Conservation (phyloP, 2,329 filamentous ascomycete species). For the Aspergillus ruber region DNA sequence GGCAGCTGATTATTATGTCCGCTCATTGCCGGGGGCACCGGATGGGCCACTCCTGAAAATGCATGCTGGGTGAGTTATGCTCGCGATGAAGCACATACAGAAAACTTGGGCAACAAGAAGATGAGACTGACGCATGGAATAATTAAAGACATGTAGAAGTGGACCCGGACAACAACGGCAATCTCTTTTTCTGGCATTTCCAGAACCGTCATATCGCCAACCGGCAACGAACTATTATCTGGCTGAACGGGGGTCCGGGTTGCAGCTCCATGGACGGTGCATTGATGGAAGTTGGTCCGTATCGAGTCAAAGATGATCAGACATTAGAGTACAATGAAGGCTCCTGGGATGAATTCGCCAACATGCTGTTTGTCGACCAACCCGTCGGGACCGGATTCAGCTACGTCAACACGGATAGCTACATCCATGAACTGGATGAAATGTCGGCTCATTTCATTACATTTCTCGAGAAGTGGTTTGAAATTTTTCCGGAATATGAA, state of each 20-base stretch:
- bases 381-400: conserved; percentile 95
- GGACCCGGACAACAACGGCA: conserved; percentile 75
- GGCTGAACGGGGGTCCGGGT: conserved; percentile 94
- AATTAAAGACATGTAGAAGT: conserved; percentile 77
- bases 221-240: conserved; percentile 82
- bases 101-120: neutral
- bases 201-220: conserved; percentile 94
- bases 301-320: conserved; percentile 69
- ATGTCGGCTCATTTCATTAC: conserved; percentile 84
- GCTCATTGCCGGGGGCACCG: conserved; percentile 76
- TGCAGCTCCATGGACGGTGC: conserved; percentile 97
- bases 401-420: conserved; percentile 86
- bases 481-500: conserved; percentile 83
- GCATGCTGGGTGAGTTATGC: conserved; percentile 88
- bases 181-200: conserved; percentile 98
- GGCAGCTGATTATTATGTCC: conserved; percentile 85
- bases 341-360: conserved; percentile 98
- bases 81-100: neutral
- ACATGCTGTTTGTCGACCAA: conserved; percentile 93
- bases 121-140: neutral
- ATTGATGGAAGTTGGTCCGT: conserved; percentile 93
- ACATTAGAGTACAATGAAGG: conserved; percentile 77
- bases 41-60: conserved; percentile 78
- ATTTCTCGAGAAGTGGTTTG: conserved; percentile 90
- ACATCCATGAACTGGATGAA: conserved; percentile 73